Evolutionary conservation across 352 stramenopile species (phyloP), one percentile per base, ranked within the genome.

Genomic region (Pythium phragmitis): DNA sequence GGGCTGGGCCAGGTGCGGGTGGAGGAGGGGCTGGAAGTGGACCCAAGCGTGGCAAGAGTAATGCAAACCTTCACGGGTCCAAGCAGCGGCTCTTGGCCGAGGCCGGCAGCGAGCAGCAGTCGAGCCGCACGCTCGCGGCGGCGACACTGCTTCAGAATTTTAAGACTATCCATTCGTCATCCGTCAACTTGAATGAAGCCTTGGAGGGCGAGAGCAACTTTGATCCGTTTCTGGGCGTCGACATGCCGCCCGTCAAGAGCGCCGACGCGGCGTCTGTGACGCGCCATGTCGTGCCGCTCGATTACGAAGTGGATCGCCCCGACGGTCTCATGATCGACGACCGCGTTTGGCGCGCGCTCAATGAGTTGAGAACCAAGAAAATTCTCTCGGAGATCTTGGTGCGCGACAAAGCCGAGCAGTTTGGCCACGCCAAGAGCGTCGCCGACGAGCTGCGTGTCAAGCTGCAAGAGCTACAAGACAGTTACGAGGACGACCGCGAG

Each of bases 181-280:
- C 26, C 9, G 34, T 3, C 3, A 42, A 37, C 17, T 30, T 48
- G 14, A 43, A 14, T 9, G 67, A 58, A 49, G 68, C 52, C 41
- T n/a, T 76, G 17, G 81, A 80, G 0, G 47, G 57, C n/a, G 77
- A 87, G 49, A 26, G 42, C 33, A 88, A 79, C 57, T 75, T 88
- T 19, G 87, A 96, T 34, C 87, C 85, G 37, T 91, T 97, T 46
- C 65, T 89, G 36, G 39, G 85, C 12, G 33, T 95, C 9, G 55
- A 71, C 30, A 41, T 70, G 42, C 62, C 51, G 52, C 47, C 33
- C 4, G 30, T n/a, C 7, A 57, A 37, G 45, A 37, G 53, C 62
- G 17, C 23, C 19, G 28, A 28, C 0, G 61, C 16, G 30, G 61
- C 50, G 33, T 36, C 43, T 21, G 16, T 51, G 16, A 55, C 61